Conservation (phyloP, 2,329 filamentous ascomycete species). For the Allantophomopsis cytisporea region DNA sequence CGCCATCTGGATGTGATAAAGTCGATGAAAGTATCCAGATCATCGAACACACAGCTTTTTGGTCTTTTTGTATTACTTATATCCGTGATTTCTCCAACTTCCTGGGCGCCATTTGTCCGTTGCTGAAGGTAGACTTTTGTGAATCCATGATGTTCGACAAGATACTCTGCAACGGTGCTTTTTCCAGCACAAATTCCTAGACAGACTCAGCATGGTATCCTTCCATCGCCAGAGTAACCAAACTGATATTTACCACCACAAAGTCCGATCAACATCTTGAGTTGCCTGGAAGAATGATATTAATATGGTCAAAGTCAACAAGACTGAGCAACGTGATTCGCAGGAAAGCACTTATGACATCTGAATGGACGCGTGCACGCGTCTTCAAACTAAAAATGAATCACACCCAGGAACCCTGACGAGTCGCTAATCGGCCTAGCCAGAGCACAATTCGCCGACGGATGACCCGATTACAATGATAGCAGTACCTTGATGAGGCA, state of each 20-base stretch:
- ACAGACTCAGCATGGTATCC: neutral
- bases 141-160: conserved; percentile 76
- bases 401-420: too few relatives aligned
- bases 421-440: too few relatives aligned
- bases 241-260: conserved; percentile 45
- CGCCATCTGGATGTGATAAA: conserved; percentile 80
- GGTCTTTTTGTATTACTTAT: neutral
- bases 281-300: neutral
- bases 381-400: too few relatives aligned
- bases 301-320: neutral
- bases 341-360: too few relatives aligned
- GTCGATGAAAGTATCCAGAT: conserved; percentile 58
- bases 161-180: conserved; percentile 75
- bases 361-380: too few relatives aligned
- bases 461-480: neutral
- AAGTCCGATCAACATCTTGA: conserved; percentile 60
- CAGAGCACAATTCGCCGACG: neutral
- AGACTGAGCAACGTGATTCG: too few relatives aligned
- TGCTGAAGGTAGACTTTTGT: conserved; percentile 47
- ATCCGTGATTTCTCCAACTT: conserved; percentile 1
- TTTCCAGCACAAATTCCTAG: conserved; percentile 89
- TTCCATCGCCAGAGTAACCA: too few relatives aligned
- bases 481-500: too few relatives aligned
- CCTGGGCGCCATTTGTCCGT: conserved; percentile 2
- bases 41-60: conserved; percentile 34